phyloP scores from a whole-genome alignment of 1,284 basidiomycete genomes.

The Paramarasmius palmivorus region DNA sequence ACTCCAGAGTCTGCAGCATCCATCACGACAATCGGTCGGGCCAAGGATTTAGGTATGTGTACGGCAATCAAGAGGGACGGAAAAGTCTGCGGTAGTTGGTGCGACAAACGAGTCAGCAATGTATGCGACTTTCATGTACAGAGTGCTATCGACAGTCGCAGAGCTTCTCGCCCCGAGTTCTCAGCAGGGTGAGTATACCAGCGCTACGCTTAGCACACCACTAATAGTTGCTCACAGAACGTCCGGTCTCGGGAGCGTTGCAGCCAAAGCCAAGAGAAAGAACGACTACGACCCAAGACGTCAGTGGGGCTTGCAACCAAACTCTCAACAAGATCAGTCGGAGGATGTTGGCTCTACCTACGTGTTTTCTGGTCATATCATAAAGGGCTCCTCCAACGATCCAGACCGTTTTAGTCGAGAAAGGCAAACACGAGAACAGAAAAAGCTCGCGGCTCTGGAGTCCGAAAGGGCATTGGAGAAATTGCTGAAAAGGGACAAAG shows the following conservation, averaged over 20 bases:
- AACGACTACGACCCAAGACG: conserved; percentile 62
- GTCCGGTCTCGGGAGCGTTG: conserved; percentile 58
- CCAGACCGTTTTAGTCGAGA: conserved; percentile 73
- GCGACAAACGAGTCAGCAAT: conserved; percentile 78
- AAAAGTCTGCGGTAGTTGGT: conserved; percentile 82
- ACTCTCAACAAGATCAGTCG: conserved; percentile 12
- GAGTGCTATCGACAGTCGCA: conserved; percentile 71
- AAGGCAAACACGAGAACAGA: conserved; percentile 69
- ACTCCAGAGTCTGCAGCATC: conserved; percentile 83
- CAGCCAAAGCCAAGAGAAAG: conserved; percentile 48
- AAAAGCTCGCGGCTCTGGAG: conserved; percentile 58
- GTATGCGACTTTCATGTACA: conserved; percentile 92
- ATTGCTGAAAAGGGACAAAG: conserved; percentile 62
- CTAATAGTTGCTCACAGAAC: conserved; percentile 45
- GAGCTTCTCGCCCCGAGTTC: conserved; percentile 82
- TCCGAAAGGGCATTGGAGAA: conserved; percentile 59
- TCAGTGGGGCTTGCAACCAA: conserved; percentile 73
- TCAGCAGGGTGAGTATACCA: conserved; percentile 60
- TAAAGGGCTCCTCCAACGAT: conserved; percentile 45
- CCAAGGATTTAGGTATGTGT: conserved; percentile 86
- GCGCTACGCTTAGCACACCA: conserved; percentile 4
- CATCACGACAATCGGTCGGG: conserved; percentile 84
- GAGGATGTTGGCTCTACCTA: conserved; percentile 66
- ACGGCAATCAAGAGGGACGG: conserved; percentile 78
- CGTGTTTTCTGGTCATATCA: conserved; percentile 74